Conservation (phyloP, 129 eudicot species). For the Lonicera japonica region DNA sequence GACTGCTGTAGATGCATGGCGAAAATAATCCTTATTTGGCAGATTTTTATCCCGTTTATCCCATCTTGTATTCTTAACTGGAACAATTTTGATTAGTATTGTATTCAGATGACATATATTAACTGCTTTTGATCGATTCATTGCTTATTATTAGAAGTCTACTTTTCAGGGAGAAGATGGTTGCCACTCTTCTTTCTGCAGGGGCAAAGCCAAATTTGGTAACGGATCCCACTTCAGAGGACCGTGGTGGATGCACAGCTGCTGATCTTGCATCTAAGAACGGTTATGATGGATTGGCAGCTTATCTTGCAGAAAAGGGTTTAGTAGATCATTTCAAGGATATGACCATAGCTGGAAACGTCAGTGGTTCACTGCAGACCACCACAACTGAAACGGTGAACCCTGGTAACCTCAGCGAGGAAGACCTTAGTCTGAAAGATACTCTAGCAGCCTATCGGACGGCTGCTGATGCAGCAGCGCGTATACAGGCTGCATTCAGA, state of each 20-base stretch:
- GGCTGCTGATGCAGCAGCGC: constrained; percentile 99
- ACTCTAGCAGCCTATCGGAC: constrained; percentile 86
- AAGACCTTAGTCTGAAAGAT: constrained; percentile 70
- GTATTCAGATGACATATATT: too few species aligned
- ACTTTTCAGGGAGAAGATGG: constrained; percentile 68
- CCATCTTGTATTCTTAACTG: too few species aligned
- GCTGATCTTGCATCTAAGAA: constrained; percentile 88
- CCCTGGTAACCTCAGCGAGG: constrained; percentile 45
- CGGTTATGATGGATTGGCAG: constrained; percentile 83
- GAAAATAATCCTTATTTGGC: too few species aligned
- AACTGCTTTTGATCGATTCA: not conserved
- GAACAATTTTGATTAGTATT: too few species aligned
- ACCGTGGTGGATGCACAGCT: constrained; percentile 76
- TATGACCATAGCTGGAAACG: constrained; percentile 94
- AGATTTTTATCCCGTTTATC: too few species aligned
- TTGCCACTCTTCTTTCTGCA: constrained; percentile 87
- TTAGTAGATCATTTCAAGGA: constrained; percentile 77
- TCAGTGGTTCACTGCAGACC: constrained; percentile 63
- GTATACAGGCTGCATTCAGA: constrained; percentile 92
- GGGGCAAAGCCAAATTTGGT: constrained; percentile 96
- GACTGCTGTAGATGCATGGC: too few species aligned
- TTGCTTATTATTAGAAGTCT: not conserved
- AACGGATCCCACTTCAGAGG: constrained; percentile 80
- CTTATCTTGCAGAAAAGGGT: constrained; percentile 91
- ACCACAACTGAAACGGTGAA: constrained; percentile 31